Percentiles rank a stretch among this genome's conserved stretches.
Evolutionary conservation across 2,329 filamentous ascomycete genomes (phyloP).

Genomic region (Peltaster fructicola): DNA sequence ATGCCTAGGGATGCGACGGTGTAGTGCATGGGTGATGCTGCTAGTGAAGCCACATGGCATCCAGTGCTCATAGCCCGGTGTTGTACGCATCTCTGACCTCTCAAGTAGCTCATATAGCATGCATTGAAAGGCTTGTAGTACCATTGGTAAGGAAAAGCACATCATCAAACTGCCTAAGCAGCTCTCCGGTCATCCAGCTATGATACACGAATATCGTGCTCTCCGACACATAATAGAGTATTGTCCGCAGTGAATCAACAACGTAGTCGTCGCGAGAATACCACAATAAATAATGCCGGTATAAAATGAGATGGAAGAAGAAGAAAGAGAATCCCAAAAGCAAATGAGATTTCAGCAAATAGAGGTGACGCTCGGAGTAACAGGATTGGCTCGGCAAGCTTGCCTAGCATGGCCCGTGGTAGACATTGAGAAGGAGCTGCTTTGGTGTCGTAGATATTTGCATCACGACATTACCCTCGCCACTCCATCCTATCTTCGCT

Average conservation of each 20-base stretch:
- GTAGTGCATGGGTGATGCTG: no score
- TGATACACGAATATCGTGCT: slow-evolving; percentile 37
- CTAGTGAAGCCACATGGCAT: no score
- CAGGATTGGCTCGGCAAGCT: no score
- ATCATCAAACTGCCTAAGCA: slow-evolving; percentile 30
- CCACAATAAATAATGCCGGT: slow-evolving; percentile 50
- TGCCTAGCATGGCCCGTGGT: no score
- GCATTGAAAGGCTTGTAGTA: slow-evolving; percentile 38
- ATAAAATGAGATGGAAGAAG: slow-evolving; percentile 31
- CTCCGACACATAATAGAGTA: slow-evolving; percentile 49
- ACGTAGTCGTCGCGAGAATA: slow-evolving; percentile 25
- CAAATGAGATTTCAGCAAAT: slow-evolving; percentile 14
- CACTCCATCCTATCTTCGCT: slow-evolving; percentile 6
- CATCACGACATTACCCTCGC: slow-evolving; percentile 4
- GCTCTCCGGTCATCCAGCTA: slow-evolving; percentile 48
- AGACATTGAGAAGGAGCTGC: slow-evolving; percentile 2
- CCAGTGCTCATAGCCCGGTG: no score
- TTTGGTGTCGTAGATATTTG: slow-evolving; percentile 2
- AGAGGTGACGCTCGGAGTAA: no score
- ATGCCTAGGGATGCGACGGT: slow-evolving; percentile 13
- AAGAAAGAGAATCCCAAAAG: slow-evolving; percentile 2
- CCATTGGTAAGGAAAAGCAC: slow-evolving; percentile 50
- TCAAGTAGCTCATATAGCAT: no score
- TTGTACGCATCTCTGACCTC: no score
- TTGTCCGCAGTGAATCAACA: slow-evolving; percentile 30